A percentile compares a stretch with the other conserved stretches of the same genome.
These are phyloP conservation scores for Didymella glomerata DNA, from an alignment of 2,329 filamentous ascomycete species.

Conservation along the genomic window DNA sequence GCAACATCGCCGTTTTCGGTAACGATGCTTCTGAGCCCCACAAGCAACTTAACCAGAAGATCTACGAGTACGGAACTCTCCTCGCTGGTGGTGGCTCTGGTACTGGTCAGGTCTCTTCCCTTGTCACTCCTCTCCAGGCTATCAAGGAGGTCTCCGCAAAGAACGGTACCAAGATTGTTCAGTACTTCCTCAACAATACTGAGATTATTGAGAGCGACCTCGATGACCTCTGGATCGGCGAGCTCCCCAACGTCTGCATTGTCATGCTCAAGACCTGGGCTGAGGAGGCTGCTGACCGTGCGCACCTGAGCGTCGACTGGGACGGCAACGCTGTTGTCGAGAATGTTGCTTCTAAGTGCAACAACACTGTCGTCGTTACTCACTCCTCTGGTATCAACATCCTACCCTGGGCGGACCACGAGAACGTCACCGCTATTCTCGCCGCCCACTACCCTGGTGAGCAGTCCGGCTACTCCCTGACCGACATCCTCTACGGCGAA, in stretches of 20 bases:
- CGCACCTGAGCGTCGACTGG: slow-evolving; percentile 54
- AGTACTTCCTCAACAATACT: slow-evolving; percentile 56
- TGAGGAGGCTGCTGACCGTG: slow-evolving; percentile 56
- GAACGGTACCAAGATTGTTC: slow-evolving; percentile 53
- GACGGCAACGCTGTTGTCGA: slow-evolving; percentile 54
- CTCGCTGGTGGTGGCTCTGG: slow-evolving; percentile 55
- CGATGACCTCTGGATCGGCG: slow-evolving; percentile 37
- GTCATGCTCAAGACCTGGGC: slow-evolving; percentile 67
- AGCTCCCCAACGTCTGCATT: slow-evolving; percentile 58
- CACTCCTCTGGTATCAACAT: slow-evolving; percentile 56
- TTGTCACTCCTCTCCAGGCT: slow-evolving; percentile 54
- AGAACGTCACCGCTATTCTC: slow-evolving; percentile 55
- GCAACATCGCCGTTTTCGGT: slow-evolving; percentile 60
- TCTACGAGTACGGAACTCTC: slow-evolving; percentile 54
- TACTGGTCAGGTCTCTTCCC: slow-evolving; percentile 52
- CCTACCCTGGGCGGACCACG: slow-evolving; percentile 53
- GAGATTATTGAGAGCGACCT: slow-evolving; percentile 46
- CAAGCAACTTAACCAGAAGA: slow-evolving; percentile 51
- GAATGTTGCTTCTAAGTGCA: slow-evolving; percentile 56
- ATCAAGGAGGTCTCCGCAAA: slow-evolving; percentile 45
- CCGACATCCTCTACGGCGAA: slow-evolving; percentile 72
- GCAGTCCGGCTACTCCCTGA: slow-evolving; percentile 52
- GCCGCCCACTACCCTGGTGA: slow-evolving; percentile 55
- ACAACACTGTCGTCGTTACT: slow-evolving; percentile 62
- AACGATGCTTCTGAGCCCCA: slow-evolving; percentile 59